Evolutionary conservation across 768 basidiomycete species (phyloP), one percentile per base, ranked within the genome.

Genomic region (Serendipita indica): DNA sequence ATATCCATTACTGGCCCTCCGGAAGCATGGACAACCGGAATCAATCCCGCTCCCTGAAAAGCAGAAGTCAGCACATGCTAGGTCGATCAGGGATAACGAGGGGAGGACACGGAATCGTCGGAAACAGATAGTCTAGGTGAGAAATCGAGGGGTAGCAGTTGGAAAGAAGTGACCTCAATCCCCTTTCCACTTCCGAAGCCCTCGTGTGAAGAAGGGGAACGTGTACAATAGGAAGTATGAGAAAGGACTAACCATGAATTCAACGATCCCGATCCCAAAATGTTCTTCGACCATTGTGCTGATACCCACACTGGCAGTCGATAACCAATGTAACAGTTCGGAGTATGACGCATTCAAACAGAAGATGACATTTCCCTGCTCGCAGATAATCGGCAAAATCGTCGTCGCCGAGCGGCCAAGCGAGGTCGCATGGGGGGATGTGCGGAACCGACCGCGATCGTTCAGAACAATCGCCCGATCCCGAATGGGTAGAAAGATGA

Each of bases 211-310:
- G 41, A 6, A n/a, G 18, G 5, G 41, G n/a, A 5, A 2, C n/a
- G 18, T 6, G n/a, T 43, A 5, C 41, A 25, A n/a, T 25, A n/a
- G 27, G 41, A 43, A 43, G 18, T 18, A 7, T 7, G 7, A 43
- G n/a, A n/a, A 43, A n/a, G 18, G 41, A 69, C 79, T 63, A 52
- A 88, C 93, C 93, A 98, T 94, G 64, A 88, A 94, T 69, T 99
- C 94, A 5, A 99, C 94, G 34, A 99, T 77, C 64, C 92, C 96
- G 68, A 99, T 98, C 2, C 96, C 94, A 62, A 98, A 99, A 68
- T 99, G 94, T 69, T 99, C 94, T 66, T 98, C 92, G 0, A 91
- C 79, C 94, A 99, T 99, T 13, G 94, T 96, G 66, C 89, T 93
- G 25, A 98, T 67, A 0, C 94, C 93, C 14, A 97, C 77, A 62